phyloP scores from a whole-genome alignment of 2,329 filamentous ascomycete genomes.

The Aspergillus latus region DNA sequence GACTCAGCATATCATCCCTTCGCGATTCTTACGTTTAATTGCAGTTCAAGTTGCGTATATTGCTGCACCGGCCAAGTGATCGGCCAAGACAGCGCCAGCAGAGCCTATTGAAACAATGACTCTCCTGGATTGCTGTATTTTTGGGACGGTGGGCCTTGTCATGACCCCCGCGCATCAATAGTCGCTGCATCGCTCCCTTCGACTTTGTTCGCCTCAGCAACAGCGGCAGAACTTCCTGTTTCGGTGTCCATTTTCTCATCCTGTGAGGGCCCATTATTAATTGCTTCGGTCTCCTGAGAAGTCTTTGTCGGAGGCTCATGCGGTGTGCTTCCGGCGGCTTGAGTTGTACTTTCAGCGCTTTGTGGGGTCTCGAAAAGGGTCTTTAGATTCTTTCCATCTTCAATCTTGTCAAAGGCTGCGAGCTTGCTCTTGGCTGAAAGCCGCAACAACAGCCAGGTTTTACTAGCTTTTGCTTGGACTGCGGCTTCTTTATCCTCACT shows the following conservation, averaged over 20 bases:
- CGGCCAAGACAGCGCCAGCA: not conserved
- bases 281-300: constrained; percentile 14
- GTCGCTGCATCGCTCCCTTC: constrained; percentile 15
- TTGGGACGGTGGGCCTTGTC: constrained; percentile 12
- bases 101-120: constrained; percentile 10
- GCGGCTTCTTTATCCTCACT: constrained; percentile 60
- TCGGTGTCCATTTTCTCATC: constrained; percentile 9
- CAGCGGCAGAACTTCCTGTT: constrained; percentile 6
- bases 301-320: constrained; percentile 26
- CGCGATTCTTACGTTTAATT: not conserved
- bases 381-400: constrained; percentile 71
- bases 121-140: not conserved
- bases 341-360: constrained; percentile 19
- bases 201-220: constrained; percentile 11
- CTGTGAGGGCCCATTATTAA: constrained; percentile 7
- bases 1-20: not conserved
- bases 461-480: constrained; percentile 76
- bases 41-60: not conserved
- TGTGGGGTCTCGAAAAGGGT: constrained; percentile 45
- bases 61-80: not conserved
- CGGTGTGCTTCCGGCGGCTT: constrained; percentile 21
- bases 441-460: constrained; percentile 84
- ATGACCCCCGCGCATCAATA: constrained; percentile 15
- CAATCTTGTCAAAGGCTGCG: constrained; percentile 79
- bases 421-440: constrained; percentile 74